phyloP scores from a whole-genome alignment of 2,329 filamentous ascomycete genomes.

The Plenodomus tracheiphilus region DNA sequence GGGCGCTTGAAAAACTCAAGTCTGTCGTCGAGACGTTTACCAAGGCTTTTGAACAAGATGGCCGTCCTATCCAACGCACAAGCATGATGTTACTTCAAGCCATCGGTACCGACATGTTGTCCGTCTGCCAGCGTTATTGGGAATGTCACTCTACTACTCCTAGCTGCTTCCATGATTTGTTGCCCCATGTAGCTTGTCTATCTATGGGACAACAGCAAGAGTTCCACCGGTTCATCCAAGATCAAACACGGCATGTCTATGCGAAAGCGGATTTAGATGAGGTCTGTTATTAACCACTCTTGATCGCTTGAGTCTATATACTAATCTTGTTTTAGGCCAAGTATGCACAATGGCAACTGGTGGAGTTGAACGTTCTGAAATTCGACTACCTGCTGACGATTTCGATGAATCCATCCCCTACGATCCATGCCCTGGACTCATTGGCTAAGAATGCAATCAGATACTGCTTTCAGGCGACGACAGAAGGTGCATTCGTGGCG shows the following conservation, averaged over 20 bases:
- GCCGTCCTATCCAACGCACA: neutral
- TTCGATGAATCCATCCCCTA: constrained; percentile 11
- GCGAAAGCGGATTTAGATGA: neutral
- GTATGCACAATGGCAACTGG: constrained; percentile 16
- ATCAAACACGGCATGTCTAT: neutral
- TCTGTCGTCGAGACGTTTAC: neutral
- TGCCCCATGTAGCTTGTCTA: neutral
- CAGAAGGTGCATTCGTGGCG: constrained; percentile 24
- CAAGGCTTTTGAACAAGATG: neutral
- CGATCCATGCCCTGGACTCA: constrained; percentile 9
- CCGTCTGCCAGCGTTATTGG: neutral
- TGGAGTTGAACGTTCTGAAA: constrained; percentile 26
- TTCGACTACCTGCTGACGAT: constrained; percentile 32
- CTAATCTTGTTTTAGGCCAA: constrained; percentile 2
- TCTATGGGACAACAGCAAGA: neutral
- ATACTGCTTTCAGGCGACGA: constrained; percentile 17
- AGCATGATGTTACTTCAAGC: neutral
- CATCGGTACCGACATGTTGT: neutral
- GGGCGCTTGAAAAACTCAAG: neutral
- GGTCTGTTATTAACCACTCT: neutral
- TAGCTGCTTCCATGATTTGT: neutral
- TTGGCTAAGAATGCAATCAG: constrained; percentile 23
- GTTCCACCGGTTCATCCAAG: neutral
- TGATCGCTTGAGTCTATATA: neutral
- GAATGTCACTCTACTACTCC: neutral